Evolutionary conservation across 2,329 filamentous ascomycete genomes (phyloP), one percentile per base, ranked within the genome.

Genomic region (Xylaria polymorpha): DNA sequence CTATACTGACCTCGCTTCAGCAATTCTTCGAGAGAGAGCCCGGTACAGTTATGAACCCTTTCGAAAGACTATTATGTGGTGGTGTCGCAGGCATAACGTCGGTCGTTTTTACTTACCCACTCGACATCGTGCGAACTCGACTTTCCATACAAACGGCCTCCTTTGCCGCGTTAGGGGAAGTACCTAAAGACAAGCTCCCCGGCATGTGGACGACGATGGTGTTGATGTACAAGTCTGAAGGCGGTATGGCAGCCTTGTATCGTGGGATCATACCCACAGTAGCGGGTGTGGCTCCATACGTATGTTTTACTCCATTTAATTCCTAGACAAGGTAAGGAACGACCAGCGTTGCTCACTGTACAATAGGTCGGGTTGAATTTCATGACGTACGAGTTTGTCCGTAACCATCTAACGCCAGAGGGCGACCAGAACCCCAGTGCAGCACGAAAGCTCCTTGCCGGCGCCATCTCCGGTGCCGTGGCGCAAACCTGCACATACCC

Each of bases 401-500:
- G 96, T 69, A 90, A 90, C 76, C 91, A 91, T 74, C 86, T 99
- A 74, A 99, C 96, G 0, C 91, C 91, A 1, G 93, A 97, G 61
- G 96, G 96, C 53, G 91, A 97, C 71, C 88, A 92, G 77, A 93
- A 97, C 73, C 96, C 96, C 0, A 90, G 85, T 70, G 88, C 93
- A 0, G 80, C 88, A 62, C 90, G 95, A 63, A 99, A 98, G 79
- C 85, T 99, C 50, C 87, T 91, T 35, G 95, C 96, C 4, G 96
- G 96, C 66, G 96, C 96, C 15, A 89, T 98, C 61, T 97, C 94
- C n/a, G 96, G 96, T 46, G 96, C 94, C 35, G 92, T 99, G 61
- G 96, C 96, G 50, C 96, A 99, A 80, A 98, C 95, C 2, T 97
- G 92, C 86, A 99, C 96, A 77, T 99, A 99, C 82, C 96, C 96